phyloP scores from a whole-genome alignment of 805 yeast species.

The Candida verbasci region DNA sequence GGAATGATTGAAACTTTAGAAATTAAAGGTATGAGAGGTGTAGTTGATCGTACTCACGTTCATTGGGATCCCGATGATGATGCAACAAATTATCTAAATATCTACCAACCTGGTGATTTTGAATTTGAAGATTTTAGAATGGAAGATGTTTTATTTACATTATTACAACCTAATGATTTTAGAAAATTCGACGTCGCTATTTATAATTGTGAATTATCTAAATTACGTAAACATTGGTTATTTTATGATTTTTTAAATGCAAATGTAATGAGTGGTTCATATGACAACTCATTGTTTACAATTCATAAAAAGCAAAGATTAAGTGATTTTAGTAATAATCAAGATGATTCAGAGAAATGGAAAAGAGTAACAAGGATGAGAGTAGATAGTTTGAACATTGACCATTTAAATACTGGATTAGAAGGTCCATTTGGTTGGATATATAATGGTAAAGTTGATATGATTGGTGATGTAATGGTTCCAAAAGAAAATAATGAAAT shows the following conservation, averaged over 20 bases:
- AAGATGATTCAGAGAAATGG: slow-evolving; percentile 14
- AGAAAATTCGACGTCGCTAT: slow-evolving; percentile 83
- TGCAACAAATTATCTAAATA: slow-evolving; percentile 73
- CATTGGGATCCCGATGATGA: slow-evolving; percentile 77
- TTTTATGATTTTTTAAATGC: slow-evolving; percentile 85
- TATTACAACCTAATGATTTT: slow-evolving; percentile 76
- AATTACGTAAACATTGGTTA: slow-evolving; percentile 87
- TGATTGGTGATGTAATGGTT: slow-evolving; percentile 85
- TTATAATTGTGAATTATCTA: slow-evolving; percentile 78
- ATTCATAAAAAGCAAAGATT: slow-evolving; percentile 72
- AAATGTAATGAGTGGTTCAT: slow-evolving; percentile 80
- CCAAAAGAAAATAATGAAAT: slow-evolving; percentile 60
- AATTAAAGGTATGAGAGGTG: slow-evolving; percentile 83
- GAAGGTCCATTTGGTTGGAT: slow-evolving; percentile 99
- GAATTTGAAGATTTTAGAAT: slow-evolving; percentile 78
- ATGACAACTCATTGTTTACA: slow-evolving; percentile 90
- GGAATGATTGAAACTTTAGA: slow-evolving; percentile 79
- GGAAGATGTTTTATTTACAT: slow-evolving; percentile 80
- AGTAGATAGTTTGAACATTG: slow-evolving; percentile 79
- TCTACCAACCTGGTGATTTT: slow-evolving; percentile 83
- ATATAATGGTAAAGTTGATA: slow-evolving; percentile 83
- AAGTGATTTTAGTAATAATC: slow-evolving; percentile 33
- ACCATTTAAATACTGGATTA: slow-evolving; percentile 85
- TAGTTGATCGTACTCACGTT: slow-evolving; percentile 87
- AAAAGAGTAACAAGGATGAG: slow-evolving; percentile 67